Conservation (phyloP, 345 rosid species). For the Arabidopsis arenosa region DNA sequence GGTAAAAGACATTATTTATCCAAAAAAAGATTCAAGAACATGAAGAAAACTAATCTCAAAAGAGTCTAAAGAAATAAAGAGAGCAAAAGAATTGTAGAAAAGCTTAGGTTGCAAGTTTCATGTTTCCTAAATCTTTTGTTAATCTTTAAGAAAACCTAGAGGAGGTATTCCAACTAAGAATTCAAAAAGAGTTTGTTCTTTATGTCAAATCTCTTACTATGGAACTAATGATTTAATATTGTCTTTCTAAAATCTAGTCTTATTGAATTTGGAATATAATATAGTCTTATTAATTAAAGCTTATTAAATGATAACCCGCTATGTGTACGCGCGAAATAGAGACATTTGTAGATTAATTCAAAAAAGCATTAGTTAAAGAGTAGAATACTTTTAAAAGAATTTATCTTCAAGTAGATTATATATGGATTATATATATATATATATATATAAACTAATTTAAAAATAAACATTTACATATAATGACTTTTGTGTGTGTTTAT, state of each 20-base stretch:
- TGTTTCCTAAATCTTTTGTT: background rate
- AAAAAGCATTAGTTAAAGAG: background rate
- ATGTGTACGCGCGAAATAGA: background rate
- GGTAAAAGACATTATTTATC: background rate
- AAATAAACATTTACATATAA: too few species aligned
- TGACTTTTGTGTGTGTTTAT: too few species aligned
- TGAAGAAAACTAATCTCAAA: background rate
- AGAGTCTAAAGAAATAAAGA: background rate
- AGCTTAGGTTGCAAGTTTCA: background rate
- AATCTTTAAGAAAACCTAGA: background rate
- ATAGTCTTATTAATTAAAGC: too few species aligned
- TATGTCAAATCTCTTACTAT: background rate
- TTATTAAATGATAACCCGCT: background rate
- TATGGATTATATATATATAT: too few species aligned
- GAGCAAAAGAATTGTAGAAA: background rate
- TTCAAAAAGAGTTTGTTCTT: background rate
- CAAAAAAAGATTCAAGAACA: background rate
- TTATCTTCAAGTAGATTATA: background rate
- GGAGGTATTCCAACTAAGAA: background rate
- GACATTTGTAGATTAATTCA: background rate
- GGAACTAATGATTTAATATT: background rate
- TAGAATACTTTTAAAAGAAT: too few species aligned
- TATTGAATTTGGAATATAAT: background rate
- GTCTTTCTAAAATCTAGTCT: background rate
- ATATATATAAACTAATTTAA: background rate